Base-by-base conservation (phyloP, 306 rosid species). In the Trifolium dubium region DNA sequence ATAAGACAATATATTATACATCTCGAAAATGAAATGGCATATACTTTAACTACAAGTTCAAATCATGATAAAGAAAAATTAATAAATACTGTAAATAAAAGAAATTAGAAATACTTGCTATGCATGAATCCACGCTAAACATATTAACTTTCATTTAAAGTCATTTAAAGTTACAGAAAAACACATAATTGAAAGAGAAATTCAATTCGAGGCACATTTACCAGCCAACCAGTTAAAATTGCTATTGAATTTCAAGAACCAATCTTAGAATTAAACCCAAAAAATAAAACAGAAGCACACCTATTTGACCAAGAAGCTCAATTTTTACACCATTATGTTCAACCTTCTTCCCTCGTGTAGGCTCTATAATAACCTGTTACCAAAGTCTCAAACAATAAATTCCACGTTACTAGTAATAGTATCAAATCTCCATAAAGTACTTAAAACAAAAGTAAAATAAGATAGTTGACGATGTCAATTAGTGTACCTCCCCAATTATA, bases 231-330 rank as follows among this genome's bases (percentile, higher is more conserved):
- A 41, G 53, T 44, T 5, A 23, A 19, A 49, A n/a, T 49, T 17
- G 54, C 54, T 55, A 32, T 30, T 35, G 30, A 23, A 54, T 17
- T 54, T 55, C 10, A 58, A 2, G 79, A 62, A 54, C 9, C 11
- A 49, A 32, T 41, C 28, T 54, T 60, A 35, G 29, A 72, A 29
- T 23, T 12, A 40, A 32, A 73, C 30, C 30, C 5, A 51, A 58
- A 31, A 4, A 41, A 67, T 70, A 17, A 17, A 49, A 49, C 19
- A 50, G 30, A 71, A 78, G 73, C 83, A 49, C 50, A 81, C 88
- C 88, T 78, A 81, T 85, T 72, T 78, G 88, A 47, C 88, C 85
- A 29, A 85, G 88, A 31, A 85, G 85, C 82, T 85, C 88, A 67
- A 81, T 67, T 75, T 85, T 85, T 31, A 85, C 49, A 66, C 88